Evolutionary conservation across 2,329 filamentous ascomycete species (phyloP).

Genomic region (Meredithiella fracta): DNA sequence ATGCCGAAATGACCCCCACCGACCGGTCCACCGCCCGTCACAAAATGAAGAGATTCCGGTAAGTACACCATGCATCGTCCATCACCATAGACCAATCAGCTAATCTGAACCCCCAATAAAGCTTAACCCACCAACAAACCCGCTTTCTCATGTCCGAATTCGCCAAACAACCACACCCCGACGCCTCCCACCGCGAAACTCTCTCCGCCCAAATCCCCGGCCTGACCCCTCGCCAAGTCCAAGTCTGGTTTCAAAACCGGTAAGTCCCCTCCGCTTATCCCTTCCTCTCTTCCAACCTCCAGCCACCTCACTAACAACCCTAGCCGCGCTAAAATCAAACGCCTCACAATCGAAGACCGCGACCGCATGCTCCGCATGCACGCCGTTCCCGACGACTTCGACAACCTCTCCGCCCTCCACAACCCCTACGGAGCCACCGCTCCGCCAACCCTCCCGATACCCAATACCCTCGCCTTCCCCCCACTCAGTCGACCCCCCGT

Average conservation of each 20-base stretch:
- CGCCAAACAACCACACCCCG: slow-evolving; percentile 81
- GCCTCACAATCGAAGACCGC: slow-evolving; percentile 51
- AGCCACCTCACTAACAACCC: background rate
- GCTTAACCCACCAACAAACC: slow-evolving; percentile 92
- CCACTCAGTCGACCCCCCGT: slow-evolving; percentile 22
- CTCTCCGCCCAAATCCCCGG: slow-evolving; percentile 83
- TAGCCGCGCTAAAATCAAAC: slow-evolving; percentile 51
- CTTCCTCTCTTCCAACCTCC: background rate
- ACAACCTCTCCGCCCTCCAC: slow-evolving; percentile 52
- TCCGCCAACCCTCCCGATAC: background rate
- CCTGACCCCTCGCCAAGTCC: slow-evolving; percentile 78
- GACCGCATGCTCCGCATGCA: slow-evolving; percentile 58
- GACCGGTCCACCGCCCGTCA: slow-evolving; percentile 34
- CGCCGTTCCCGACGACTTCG: slow-evolving; percentile 53
- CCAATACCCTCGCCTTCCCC: background rate
- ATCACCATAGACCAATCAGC: too few relatives aligned
- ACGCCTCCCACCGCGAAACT: slow-evolving; percentile 76
- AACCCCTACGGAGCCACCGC: slow-evolving; percentile 48
- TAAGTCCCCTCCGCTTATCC: slow-evolving; percentile 31
- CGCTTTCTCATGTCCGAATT: slow-evolving; percentile 96
- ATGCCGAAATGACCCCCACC: slow-evolving; percentile 7
- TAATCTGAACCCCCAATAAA: slow-evolving; percentile 22
- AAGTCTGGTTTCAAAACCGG: slow-evolving; percentile 98
- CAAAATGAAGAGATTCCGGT: slow-evolving; percentile 72
- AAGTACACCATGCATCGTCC: slow-evolving; percentile 20